Percentiles rank a stretch among this genome's conserved stretches.
Conservation (phyloP, 345 rosid genomes). For the Ricinus communis region DNA sequence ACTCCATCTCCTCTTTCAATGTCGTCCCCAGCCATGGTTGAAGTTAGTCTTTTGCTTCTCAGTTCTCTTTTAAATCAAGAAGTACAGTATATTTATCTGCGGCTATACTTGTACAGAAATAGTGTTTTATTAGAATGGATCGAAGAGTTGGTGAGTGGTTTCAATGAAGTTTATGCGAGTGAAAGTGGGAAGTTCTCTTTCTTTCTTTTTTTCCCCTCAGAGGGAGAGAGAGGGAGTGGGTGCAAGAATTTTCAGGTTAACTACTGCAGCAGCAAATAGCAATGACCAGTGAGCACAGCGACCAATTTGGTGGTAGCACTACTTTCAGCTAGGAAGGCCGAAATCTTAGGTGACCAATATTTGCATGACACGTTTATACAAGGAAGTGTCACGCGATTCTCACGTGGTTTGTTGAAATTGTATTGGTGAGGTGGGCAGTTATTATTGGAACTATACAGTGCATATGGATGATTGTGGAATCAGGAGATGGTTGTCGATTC, state of each 20-base stretch:
- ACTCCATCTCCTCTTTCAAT: slow-evolving; percentile 29
- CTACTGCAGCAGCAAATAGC: slow-evolving; percentile 6
- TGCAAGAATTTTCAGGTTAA: not conserved
- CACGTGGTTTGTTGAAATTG: not conserved
- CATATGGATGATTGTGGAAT: not conserved
- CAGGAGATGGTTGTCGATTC: not conserved
- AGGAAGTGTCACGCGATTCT: too few relatives aligned
- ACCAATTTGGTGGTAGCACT: not conserved
- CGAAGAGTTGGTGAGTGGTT: slow-evolving; percentile 12
- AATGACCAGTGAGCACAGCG: not conserved
- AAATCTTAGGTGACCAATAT: not conserved
- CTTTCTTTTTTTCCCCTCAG: too few relatives aligned
- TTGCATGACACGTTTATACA: not conserved
- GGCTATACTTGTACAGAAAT: too few relatives aligned
- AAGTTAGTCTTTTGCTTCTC: not conserved
- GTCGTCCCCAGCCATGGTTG: slow-evolving; percentile 34
- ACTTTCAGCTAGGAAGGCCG: too few relatives aligned
- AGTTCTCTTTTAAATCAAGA: too few relatives aligned
- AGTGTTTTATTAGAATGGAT: not conserved
- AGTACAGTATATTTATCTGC: too few relatives aligned
- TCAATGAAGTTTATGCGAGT: not conserved
- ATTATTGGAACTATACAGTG: too few relatives aligned
- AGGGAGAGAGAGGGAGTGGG: slow-evolving; percentile 12
- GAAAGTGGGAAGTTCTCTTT: not conserved
- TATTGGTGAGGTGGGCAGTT: not conserved